Evolutionary conservation across 306 rosid genomes (phyloP), one percentile per base, ranked within the genome.

Genomic region (Lablab purpureus): DNA sequence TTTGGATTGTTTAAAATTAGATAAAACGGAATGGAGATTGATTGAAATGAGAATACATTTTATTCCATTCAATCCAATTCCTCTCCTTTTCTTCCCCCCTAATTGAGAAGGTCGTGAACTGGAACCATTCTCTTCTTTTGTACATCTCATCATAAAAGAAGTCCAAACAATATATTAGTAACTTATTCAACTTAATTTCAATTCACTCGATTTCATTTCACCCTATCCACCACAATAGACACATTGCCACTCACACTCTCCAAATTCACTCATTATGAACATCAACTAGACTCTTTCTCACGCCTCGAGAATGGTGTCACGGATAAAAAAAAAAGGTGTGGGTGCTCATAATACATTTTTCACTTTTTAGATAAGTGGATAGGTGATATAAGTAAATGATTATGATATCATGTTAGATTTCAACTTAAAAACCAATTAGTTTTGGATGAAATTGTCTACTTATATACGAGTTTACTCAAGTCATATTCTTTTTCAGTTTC

Each of bases 231-330:
- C 10, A 25, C 17, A 34, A 4, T 34, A 64, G 25, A 70, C 5
- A 50, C 6, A 71, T 27, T 11, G 32, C 12, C 23, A 63, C n/a
- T 40, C 69, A 9, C 46, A 18, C 27, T 10, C 21, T 22, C 12
- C 36, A 27, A 49, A 36, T 59, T 37, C 71, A 58, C 14, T 14
- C 25, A 50, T 56, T 34, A n/a, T 41, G 47, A 64, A 64, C 17
- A 40, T 40, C 14, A 67, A 41, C 54, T 65, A 30, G 63, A 55
- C n/a, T n/a, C n/a, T n/a, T n/a, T n/a, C n/a, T n/a, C n/a, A n/a
- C n/a, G n/a, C n/a, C n/a, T n/a, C n/a, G n/a, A n/a, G n/a, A n/a
- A n/a, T n/a, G n/a, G n/a, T n/a, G n/a, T n/a, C n/a, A n/a, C n/a
- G n/a, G n/a, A n/a, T n/a, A n/a, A n/a, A n/a, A n/a, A n/a, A n/a